Evolutionary conservation across 805 yeast genomes (phyloP).

Genomic region (Isabelozyma heimii): DNA sequence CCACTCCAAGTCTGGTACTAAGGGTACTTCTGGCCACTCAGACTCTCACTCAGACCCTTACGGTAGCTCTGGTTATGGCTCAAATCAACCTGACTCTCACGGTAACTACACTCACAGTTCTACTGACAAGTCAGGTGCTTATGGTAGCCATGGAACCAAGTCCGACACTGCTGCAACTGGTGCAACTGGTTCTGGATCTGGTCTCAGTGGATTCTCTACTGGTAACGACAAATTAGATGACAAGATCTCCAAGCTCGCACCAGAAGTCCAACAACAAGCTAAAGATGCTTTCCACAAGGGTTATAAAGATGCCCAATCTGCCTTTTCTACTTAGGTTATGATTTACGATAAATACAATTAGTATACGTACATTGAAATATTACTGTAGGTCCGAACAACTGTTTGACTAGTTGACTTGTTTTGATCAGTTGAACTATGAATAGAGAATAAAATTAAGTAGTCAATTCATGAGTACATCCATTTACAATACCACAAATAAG

Average conservation of each 20-base stretch:
- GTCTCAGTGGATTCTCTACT: conserved; percentile 25
- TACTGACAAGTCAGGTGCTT: conserved; percentile 5
- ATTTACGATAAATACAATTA: neutral
- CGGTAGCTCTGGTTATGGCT: conserved; percentile 2
- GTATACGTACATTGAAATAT: neutral
- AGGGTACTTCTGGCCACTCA: conserved; percentile 8
- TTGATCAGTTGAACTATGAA: too few species aligned
- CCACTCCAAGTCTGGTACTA: conserved; percentile 3
- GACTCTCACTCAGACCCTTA: conserved; percentile 4
- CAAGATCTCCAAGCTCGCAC: conserved; percentile 33
- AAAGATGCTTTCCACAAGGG: conserved; percentile 40
- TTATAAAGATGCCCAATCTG: conserved; percentile 33
- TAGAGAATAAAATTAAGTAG: too few species aligned
- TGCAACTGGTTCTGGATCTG: conserved; percentile 2
- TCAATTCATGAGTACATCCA: too few species aligned
- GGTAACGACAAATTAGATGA: conserved; percentile 34
- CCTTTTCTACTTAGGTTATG: conserved; percentile 14
- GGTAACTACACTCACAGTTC: conserved; percentile 13
- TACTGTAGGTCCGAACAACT: too few species aligned
- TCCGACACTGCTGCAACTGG: conserved; percentile 2
- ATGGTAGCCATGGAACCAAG: conserved; percentile 2
- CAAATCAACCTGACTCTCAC: neutral
- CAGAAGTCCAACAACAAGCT: conserved; percentile 34
- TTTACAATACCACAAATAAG: too few species aligned
- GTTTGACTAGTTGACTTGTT: too few species aligned